Percentiles rank a stretch among this genome's conserved stretches.
Conservation (phyloP, 306 rosid species). For the Pyrus betulifolia region DNA sequence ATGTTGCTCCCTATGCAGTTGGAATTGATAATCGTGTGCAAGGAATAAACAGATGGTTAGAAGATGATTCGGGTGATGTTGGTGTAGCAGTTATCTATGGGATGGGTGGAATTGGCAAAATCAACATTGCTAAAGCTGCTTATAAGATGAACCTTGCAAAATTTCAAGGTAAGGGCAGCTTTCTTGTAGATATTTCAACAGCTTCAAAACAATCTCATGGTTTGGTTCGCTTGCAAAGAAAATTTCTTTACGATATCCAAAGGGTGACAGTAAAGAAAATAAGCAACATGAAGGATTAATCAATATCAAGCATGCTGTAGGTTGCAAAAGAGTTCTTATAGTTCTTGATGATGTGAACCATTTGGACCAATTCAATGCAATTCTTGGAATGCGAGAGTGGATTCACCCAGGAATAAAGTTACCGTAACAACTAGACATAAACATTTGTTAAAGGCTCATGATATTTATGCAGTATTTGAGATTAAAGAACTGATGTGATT, state of each 20-base stretch:
- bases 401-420: neutral
- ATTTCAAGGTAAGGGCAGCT: neutral
- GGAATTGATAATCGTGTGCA: neutral
- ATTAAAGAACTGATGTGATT: neutral
- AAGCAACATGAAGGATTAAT: neutral
- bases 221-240: neutral
- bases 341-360: neutral
- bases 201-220: neutral
- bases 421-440: neutral
- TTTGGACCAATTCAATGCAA: neutral
- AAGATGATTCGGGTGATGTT: neutral
- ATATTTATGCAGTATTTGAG: neutral
- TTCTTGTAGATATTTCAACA: neutral
- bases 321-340: neutral
- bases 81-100: neutral
- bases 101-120: neutral
- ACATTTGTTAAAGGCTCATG: neutral
- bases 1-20: neutral
- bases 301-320: neutral
- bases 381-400: neutral
- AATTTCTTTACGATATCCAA: neutral
- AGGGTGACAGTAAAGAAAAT: neutral
- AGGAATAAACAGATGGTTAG: neutral
- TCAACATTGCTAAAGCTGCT: neutral
- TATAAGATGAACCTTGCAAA: neutral